Base-by-base conservation (phyloP, 306 rosid species). In the Canavalia ensiformis region DNA sequence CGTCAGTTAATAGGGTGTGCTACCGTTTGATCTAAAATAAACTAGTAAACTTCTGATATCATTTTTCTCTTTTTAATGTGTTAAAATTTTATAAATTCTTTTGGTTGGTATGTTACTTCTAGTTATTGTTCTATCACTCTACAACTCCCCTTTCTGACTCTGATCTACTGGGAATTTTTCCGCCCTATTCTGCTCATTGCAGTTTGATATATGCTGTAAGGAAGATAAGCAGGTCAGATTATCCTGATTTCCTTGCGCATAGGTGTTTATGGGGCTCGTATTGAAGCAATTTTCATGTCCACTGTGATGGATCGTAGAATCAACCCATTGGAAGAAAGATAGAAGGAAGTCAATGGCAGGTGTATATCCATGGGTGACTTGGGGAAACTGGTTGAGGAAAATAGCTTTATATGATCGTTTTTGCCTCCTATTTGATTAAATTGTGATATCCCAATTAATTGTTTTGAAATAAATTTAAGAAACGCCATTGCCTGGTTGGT, bases 221-320 rank as follows among this genome's bases (percentile, higher is more conserved):
- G 85, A 70, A 59, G 81, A 75, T 54, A 56, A 41, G 46, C 57
- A 64, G 47, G 64, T 71, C 28, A 55, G 77, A 42, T 72, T 18
- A 65, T 85, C 73, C 64, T 6, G 84, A 60, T 65, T 72, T 81
- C 63, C 75, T 64, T 64, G 68, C 63, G 72, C 78, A 78, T 63
- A 75, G 13, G 42, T 7, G 67, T 76, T 83, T 47, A 31, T 47
- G 77, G 76, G 74, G 77, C 76, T 49, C 55, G 4, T 39, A 75
- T 66, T 52, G 87, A 83, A 84, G 83, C 87, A 78, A 68, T 34
- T 45, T 75, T 76, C 74, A 60, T 85, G 47, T 75, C 77, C 85
- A 49, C 58, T 41, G 28, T 72, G 84, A 86, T 4, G 69, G 78
- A 73, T 79, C 81, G n/a, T 81, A 82, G 65, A 79, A 77, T 71